These are phyloP conservation scores for Colletotrichum echinochloae DNA, from an alignment of 2,329 filamentous ascomycete species.

Conservation along the genomic window DNA sequence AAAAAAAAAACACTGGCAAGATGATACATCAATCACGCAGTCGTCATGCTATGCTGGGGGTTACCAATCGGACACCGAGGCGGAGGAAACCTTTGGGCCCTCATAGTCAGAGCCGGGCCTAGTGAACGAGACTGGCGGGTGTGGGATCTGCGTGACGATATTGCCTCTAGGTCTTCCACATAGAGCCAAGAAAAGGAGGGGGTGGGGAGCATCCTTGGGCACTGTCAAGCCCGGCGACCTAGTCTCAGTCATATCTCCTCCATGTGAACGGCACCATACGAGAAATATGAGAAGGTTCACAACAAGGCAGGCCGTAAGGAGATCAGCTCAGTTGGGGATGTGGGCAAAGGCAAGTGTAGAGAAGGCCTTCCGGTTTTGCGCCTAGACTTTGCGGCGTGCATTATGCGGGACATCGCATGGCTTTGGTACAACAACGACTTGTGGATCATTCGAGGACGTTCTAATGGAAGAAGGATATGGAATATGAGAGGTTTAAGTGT, in stretches of 20 bases:
- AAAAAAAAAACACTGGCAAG: background rate
- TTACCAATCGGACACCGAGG: background rate
- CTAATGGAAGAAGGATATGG: background rate
- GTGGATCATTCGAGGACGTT: background rate
- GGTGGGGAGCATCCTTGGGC: background rate
- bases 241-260: background rate
- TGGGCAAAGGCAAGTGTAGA: conserved; percentile 4
- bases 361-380: background rate
- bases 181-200: background rate
- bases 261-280: background rate
- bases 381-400: conserved; percentile 8
- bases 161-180: background rate
- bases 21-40: background rate
- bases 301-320: background rate
- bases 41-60: background rate
- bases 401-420: conserved; percentile 4
- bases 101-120: background rate
- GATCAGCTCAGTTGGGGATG: background rate
- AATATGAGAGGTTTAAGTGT: background rate
- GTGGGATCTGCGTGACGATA: background rate
- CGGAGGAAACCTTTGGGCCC: background rate
- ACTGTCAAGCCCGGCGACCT: background rate
- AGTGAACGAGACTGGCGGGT: background rate
- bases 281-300: background rate
- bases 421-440: background rate